Evolutionary conservation across 2,329 filamentous ascomycete species (phyloP).

Genomic region (Paecilomyces formosus): DNA sequence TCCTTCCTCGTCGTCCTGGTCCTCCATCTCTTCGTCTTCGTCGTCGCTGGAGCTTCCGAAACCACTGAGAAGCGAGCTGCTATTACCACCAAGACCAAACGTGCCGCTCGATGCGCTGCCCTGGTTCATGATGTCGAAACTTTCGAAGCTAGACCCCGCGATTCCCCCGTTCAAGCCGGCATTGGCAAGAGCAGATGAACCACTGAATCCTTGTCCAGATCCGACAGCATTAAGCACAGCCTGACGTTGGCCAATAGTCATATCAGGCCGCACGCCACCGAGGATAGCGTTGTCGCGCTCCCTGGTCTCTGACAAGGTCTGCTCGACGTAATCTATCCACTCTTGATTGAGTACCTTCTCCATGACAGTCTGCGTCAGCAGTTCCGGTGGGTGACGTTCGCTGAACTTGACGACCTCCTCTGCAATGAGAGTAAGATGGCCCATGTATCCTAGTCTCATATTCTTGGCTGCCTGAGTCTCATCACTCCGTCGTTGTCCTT

Average conservation of each 20-base stretch:
- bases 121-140: constrained; percentile 61
- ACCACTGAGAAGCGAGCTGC: constrained; percentile 65
- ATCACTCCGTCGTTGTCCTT: constrained; percentile 81
- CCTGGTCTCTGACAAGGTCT: constrained; percentile 82
- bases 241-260: constrained; percentile 71
- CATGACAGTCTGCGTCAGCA: constrained; percentile 74
- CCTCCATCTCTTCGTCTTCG: constrained; percentile 87
- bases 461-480: constrained; percentile 74
- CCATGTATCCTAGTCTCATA: constrained; percentile 97
- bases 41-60: constrained; percentile 95
- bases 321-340: constrained; percentile 93
- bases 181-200: constrained; percentile 66
- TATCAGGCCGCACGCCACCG: constrained; percentile 86
- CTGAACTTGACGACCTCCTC: constrained; percentile 99
- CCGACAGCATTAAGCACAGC: constrained; percentile 56
- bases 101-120: constrained; percentile 60
- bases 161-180: constrained; percentile 68
- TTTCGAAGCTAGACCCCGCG: constrained; percentile 42
- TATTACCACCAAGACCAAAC: constrained; percentile 63
- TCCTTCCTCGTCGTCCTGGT: constrained; percentile 55
- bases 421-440: constrained; percentile 90
- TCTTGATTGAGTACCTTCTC: constrained; percentile 82
- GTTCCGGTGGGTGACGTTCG: constrained; percentile 82
- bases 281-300: constrained; percentile 98
- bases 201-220: constrained; percentile 47